These are phyloP conservation scores for Moniliella sp. DNA, from an alignment of 1,284 basidiomycete genomes.

Conservation along the genomic window DNA sequence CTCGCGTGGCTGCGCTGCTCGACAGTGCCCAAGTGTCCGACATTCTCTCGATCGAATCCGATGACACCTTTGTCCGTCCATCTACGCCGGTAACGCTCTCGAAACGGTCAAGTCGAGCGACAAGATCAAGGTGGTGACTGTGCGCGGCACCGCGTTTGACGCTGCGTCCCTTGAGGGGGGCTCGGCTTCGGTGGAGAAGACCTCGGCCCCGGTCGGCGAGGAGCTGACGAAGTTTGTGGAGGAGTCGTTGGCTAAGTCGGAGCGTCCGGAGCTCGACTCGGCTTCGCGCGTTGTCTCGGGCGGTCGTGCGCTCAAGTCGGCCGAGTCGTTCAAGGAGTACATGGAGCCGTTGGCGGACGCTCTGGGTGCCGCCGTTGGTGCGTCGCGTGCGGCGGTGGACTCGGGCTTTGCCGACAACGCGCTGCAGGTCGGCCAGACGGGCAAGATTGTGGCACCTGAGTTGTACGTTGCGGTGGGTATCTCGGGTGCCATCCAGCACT, in stretches of 20 bases:
- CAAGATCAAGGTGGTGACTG: constrained; percentile 77
- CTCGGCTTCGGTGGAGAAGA: constrained; percentile 43
- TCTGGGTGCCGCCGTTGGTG: constrained; percentile 83
- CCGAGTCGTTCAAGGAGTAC: constrained; percentile 68
- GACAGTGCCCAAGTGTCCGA: constrained; percentile 56
- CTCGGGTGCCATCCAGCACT: constrained; percentile 91
- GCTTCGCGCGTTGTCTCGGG: constrained; percentile 80
- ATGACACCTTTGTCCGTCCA: constrained; percentile 72
- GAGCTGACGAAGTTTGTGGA: constrained; percentile 48
- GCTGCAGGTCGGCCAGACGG: constrained; percentile 92
- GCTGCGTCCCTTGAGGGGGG: constrained; percentile 41
- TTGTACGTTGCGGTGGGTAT: constrained; percentile 90
- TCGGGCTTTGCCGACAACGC: constrained; percentile 96
- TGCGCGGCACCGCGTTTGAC: constrained; percentile 78
- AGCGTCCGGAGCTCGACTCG: constrained; percentile 72
- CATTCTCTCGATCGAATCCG: constrained; percentile 61
- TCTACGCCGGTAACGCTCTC: constrained; percentile 95
- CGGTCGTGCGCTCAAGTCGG: constrained; percentile 80
- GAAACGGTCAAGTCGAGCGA: constrained; percentile 66
- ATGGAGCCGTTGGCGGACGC: constrained; percentile 81
- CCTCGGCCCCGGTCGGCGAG: constrained; percentile 49
- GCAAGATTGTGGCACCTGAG: constrained; percentile 59
- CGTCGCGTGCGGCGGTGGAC: constrained; percentile 88
- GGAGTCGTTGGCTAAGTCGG: constrained; percentile 69
- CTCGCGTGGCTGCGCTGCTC: constrained; percentile 65